Evolutionary conservation across 1,284 basidiomycete genomes (phyloP), one percentile per base, ranked within the genome.

Genomic region (Erythrobasidium hasegawianum): DNA sequence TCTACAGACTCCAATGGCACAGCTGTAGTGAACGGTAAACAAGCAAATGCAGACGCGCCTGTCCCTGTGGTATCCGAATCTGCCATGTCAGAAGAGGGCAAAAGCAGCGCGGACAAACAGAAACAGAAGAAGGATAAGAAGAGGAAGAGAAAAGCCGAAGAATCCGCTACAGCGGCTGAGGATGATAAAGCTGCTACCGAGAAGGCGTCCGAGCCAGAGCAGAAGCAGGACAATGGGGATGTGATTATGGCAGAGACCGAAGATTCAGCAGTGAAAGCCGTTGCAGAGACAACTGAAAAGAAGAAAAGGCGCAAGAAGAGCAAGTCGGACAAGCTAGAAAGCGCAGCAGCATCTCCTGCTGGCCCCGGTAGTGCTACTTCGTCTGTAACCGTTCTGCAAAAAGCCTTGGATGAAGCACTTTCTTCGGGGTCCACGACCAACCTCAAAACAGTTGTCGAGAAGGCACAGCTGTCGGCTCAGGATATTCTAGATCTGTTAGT

Each of bases 251-350:
- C 39, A 18, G 40, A 41, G 43, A 40, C 5, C 18, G 27, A 7
- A 7, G 57, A 26, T 3, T n/a, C 39, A 3, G 33, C 16, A 8
- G 40, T 8, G 24, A 45, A 33, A n/a, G n/a, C 41, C 11, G 41
- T 18, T 29, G 56, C 29, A n/a, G 56, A 27, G 7, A 49, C 24
- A 39, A 59, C 22, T 10, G 58, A 59, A 24, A 49, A 50, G 20
- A 49, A 59, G 45, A 59, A 49, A 20, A 59, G 27, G 14, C 57
- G 57, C 11, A 59, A 59, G 29, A 39, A 43, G 2, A 27, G 8
- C 33, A 62, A 55, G 26, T 54, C 52, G 52, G 13, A 41, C 26
- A 62, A 62, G 26, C 22, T 26, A 10, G 40, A 62, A 38, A 16
- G n/a, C 11, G 49, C 58, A 43, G 11, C 22, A 27, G 16, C 24